Base-by-base conservation (phyloP, 169 alveolate species). In the Hepatocystis sp. region DNA sequence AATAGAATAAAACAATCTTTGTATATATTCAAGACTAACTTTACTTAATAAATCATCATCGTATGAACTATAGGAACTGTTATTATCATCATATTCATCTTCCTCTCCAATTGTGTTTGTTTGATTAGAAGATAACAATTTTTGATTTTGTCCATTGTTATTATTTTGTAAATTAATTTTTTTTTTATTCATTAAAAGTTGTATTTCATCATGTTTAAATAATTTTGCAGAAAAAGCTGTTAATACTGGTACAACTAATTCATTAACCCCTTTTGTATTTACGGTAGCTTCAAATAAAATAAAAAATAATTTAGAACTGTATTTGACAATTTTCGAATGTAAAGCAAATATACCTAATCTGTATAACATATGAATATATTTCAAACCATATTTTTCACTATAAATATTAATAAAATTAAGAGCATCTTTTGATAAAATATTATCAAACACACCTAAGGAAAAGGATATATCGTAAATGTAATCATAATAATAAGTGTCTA, bases 341-440 rank as follows among this genome's bases (percentile, higher is more conserved):
- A 71, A 42, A 8, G 86, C 86, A 61, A 71, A 71, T 44, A 71
- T 71, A n/a, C 86, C 86, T 17, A 71, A 71, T 8, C 86, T 58
- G 4, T 71, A 71, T 0, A 71, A 25, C 86, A 71, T 71, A 21
- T 71, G 86, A 11, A 58, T 71, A 23, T 71, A 71, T 42, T 71
- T 71, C 86, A 71, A 56, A 25, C 61, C 30, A 23, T 71, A 71
- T 19, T 42, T 58, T 23, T 56, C 67, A 21, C 86, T 71, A 51
- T 71, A 71, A 19, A 71, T 42, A 10, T 71, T 56, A n/a, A 71
- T 40, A 56, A 71, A 71, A 25, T 55, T 34, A 34, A 39, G 40
- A 1, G 86, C 58, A 7, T 68, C 86, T 28, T 71, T 71, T 10
- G 86, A 71, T 2, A 71, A 56, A 23, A 71, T 71, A 25, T 71